phyloP scores from a whole-genome alignment of 495 filamentous ascomycete genomes.

The Platismatia glauca region DNA sequence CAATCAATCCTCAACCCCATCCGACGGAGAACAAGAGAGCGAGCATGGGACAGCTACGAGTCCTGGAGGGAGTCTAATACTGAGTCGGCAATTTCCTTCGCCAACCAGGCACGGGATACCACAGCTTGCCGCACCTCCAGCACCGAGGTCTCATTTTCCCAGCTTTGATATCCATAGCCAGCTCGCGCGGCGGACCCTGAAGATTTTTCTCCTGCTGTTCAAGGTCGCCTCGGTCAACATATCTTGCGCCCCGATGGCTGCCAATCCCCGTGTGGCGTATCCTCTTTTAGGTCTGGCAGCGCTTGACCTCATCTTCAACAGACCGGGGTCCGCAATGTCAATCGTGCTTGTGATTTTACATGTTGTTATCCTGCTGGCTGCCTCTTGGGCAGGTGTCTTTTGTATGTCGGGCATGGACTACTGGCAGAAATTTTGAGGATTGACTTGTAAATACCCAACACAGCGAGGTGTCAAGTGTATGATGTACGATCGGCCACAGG shows the following conservation, averaged over 20 bases:
- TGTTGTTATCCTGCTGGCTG: slow-evolving; percentile 12
- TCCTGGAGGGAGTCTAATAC: slow-evolving; percentile 28
- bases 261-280: slow-evolving; percentile 50
- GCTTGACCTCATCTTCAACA: slow-evolving; percentile 34
- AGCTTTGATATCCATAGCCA: neutral
- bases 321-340: slow-evolving; percentile 4
- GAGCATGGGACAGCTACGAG: slow-evolving; percentile 20
- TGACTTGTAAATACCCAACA: slow-evolving; percentile 9
- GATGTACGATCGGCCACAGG: neutral
- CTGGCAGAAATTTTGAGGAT: slow-evolving; percentile 3
- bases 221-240: slow-evolving; percentile 48
- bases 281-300: slow-evolving; percentile 51
- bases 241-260: slow-evolving; percentile 54
- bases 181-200: slow-evolving; percentile 12
- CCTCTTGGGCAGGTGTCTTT: slow-evolving; percentile 10
- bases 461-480: neutral
- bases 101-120: slow-evolving; percentile 21
- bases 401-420: slow-evolving; percentile 11
- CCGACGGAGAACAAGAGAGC: neutral
- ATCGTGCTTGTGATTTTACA: slow-evolving; percentile 18
- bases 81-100: slow-evolving; percentile 25
- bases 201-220: slow-evolving; percentile 41
- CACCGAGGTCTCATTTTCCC: slow-evolving; percentile 18
- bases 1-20: slow-evolving; percentile 8
- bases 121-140: slow-evolving; percentile 20